These are phyloP conservation scores for Ophiostoma novo-ulmi DNA, from an alignment of 2,329 filamentous ascomycete genomes.

Conservation along the genomic window DNA sequence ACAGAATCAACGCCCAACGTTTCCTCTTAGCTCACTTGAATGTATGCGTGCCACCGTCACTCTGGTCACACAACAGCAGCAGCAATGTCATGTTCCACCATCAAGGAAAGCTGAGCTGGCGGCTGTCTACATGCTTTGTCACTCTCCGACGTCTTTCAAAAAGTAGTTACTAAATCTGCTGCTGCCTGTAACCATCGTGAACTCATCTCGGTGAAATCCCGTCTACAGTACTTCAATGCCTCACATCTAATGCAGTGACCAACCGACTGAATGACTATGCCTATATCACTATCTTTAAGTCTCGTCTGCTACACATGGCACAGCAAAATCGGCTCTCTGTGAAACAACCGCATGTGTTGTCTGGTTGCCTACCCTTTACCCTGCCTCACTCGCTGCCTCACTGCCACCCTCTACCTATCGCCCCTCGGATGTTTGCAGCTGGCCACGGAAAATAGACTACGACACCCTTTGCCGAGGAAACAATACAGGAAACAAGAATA, in stretches of 20 bases:
- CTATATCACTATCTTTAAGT: no score
- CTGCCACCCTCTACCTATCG: neutral
- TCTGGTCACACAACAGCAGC: neutral
- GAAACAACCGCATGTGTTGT: neutral
- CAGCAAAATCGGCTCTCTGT: neutral
- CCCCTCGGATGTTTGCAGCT: neutral
- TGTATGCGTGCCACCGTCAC: neutral
- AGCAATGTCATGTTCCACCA: neutral
- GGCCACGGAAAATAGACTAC: constrained; percentile 3
- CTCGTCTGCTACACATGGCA: neutral
- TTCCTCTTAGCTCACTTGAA: neutral
- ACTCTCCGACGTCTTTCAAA: neutral
- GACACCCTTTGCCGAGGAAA: neutral
- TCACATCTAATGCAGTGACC: neutral
- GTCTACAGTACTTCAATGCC: neutral
- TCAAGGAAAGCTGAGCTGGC: neutral
- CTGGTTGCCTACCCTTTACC: neutral
- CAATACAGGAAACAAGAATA: neutral
- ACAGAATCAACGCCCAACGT: neutral
- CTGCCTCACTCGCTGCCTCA: neutral
- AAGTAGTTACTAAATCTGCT: neutral
- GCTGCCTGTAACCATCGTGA: neutral
- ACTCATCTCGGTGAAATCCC: neutral
- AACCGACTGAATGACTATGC: neutral
- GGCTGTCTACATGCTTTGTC: neutral